These are phyloP conservation scores for Secale cereale DNA, from an alignment of 176 grass and related monocot genomes.

Conservation along the genomic window DNA sequence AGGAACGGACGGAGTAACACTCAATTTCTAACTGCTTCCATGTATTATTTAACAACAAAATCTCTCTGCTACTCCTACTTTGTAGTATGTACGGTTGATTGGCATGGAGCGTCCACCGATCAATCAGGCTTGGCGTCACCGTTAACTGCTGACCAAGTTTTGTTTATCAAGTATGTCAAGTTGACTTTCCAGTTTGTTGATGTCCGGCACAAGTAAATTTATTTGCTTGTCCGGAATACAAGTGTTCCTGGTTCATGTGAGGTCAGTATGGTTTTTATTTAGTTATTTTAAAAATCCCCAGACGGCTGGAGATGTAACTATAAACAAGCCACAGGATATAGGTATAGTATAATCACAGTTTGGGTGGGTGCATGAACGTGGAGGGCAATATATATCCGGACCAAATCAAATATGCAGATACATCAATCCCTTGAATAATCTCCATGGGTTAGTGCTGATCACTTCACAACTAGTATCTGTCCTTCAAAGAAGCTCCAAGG, in stretches of 20 bases:
- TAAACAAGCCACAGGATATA: neutral
- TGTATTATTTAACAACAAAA: too few species aligned
- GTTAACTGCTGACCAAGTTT: neutral
- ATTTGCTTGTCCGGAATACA: neutral
- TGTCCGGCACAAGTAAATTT: conserved; percentile 9
- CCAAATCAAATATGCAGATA: conserved; percentile 39
- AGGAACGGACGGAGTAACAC: too few species aligned
- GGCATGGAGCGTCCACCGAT: too few species aligned
- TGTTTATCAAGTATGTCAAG: neutral
- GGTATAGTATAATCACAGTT: neutral
- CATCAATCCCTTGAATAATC: conserved; percentile 31
- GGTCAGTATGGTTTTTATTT: neutral
- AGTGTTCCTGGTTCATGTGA: conserved; percentile 1
- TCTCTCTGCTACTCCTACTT: too few species aligned
- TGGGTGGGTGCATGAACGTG: conserved; percentile 26
- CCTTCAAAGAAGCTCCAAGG: neutral
- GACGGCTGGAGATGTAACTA: neutral
- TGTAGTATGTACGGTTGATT: too few species aligned
- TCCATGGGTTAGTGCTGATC: conserved; percentile 18
- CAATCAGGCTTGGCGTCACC: neutral
- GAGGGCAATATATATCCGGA: conserved; percentile 24
- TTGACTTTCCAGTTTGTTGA: conserved; percentile 27
- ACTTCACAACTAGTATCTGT: neutral
- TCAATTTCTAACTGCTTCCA: neutral
- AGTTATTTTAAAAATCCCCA: neutral